Evolutionary conservation across 106 monocot species (phyloP).

Genomic region (Dioscorea dumetorum): DNA sequence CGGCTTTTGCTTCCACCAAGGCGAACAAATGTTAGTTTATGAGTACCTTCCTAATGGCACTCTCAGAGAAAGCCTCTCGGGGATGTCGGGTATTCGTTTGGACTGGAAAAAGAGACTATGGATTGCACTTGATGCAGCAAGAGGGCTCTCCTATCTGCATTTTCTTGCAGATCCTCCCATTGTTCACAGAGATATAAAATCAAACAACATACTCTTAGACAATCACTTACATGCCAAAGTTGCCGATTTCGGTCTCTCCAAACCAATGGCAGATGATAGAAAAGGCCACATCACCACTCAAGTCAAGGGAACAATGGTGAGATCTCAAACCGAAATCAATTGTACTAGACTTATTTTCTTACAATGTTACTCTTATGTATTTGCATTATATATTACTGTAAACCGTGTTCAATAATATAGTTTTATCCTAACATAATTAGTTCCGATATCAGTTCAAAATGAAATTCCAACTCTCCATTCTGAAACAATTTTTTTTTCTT

Average conservation of each 20-base stretch:
- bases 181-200: slow-evolving; percentile 52
- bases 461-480: no score
- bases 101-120: slow-evolving; percentile 42
- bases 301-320: slow-evolving; percentile 58
- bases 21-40: slow-evolving; percentile 68
- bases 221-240: slow-evolving; percentile 44
- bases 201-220: slow-evolving; percentile 47
- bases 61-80: slow-evolving; percentile 52
- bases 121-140: slow-evolving; percentile 42
- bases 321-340: no score
- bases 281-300: slow-evolving; percentile 37
- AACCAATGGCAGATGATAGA: slow-evolving; percentile 21
- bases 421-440: no score
- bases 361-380: no score
- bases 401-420: no score
- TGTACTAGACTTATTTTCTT: no score
- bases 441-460: no score
- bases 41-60: slow-evolving; percentile 62
- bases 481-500: no score
- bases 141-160: slow-evolving; percentile 49
- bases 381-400: no score
- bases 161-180: slow-evolving; percentile 44
- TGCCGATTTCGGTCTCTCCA: slow-evolving; percentile 62
- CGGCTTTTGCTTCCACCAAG: slow-evolving; percentile 67
- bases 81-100: slow-evolving; percentile 35